A percentile compares a stretch with the other conserved stretches of the same genome.
phyloP scores from a whole-genome alignment of 2,329 filamentous ascomycete genomes.

The Aspergillus terreus region DNA sequence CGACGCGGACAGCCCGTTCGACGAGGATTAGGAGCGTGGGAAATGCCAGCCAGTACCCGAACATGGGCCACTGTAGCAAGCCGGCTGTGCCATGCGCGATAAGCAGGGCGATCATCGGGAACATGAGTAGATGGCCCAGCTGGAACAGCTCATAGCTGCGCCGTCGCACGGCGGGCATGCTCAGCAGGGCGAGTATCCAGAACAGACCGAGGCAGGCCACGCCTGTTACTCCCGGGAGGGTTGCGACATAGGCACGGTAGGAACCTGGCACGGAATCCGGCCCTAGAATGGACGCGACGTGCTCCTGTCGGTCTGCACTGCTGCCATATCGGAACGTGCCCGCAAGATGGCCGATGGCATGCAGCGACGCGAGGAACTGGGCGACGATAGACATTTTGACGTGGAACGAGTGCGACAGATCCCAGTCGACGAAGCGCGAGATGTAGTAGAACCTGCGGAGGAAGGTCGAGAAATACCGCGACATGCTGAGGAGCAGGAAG shows the following conservation, averaged over 20 bases:
- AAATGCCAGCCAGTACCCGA: constrained; percentile 6
- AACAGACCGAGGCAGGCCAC: background rate
- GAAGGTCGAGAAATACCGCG: background rate
- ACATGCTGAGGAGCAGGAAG: constrained; percentile 1
- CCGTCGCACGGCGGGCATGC: background rate
- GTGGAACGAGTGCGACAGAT: constrained; percentile 2
- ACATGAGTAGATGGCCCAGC: background rate
- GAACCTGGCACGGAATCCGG: background rate
- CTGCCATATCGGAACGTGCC: constrained; percentile 1
- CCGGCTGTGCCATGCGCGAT: constrained; percentile 2
- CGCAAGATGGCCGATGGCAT: constrained; percentile 4
- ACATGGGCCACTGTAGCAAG: constrained; percentile 3
- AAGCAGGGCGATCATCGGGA: background rate
- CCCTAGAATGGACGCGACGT: background rate
- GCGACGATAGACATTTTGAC: constrained; percentile 3
- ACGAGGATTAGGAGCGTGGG: background rate
- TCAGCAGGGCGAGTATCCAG: background rate
- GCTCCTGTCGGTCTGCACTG: background rate
- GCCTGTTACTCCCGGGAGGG: background rate
- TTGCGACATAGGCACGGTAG: background rate
- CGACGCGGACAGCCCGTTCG: background rate
- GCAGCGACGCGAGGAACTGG: background rate
- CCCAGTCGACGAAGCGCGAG: constrained; percentile 1
- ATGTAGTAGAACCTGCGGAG: constrained; percentile 1
- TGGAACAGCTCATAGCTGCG: constrained; percentile 2